phyloP scores from a whole-genome alignment of 495 filamentous ascomycete species.

The Xylaria grammica region DNA sequence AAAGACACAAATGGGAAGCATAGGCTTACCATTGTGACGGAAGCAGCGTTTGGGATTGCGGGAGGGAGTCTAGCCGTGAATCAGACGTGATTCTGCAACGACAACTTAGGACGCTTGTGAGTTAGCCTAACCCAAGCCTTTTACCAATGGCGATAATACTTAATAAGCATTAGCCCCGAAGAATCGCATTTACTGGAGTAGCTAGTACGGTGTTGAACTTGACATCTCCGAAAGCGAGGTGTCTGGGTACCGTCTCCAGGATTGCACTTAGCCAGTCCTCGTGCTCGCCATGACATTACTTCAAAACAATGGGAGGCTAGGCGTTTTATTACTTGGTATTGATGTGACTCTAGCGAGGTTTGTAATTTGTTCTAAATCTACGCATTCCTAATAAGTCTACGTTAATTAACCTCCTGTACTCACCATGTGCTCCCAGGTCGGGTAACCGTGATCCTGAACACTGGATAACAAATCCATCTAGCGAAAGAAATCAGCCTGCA shows the following conservation, averaged over 20 bases:
- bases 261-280: conserved; percentile 30
- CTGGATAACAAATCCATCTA: no score
- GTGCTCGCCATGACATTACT: conserved; percentile 26
- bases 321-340: no score
- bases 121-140: background rate
- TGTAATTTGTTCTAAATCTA: no score
- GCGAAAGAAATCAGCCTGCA: background rate
- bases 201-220: conserved; percentile 25
- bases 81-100: conserved; percentile 37
- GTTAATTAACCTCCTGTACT: background rate
- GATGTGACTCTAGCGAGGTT: no score
- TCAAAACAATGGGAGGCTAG: background rate
- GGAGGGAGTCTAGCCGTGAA: conserved; percentile 21
- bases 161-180: conserved; percentile 2
- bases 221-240: conserved; percentile 28
- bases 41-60: conserved; percentile 24
- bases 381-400: background rate
- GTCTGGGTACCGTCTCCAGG: conserved; percentile 32
- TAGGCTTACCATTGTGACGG: conserved; percentile 28
- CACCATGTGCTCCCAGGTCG: background rate
- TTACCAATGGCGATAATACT: background rate
- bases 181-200: conserved; percentile 33
- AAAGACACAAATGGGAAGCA: conserved; percentile 32
- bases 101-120: conserved; percentile 26
- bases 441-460: background rate